These are phyloP conservation scores for Chaetomium sp. DNA, from an alignment of 2,329 filamentous ascomycete genomes.

Conservation along the genomic window DNA sequence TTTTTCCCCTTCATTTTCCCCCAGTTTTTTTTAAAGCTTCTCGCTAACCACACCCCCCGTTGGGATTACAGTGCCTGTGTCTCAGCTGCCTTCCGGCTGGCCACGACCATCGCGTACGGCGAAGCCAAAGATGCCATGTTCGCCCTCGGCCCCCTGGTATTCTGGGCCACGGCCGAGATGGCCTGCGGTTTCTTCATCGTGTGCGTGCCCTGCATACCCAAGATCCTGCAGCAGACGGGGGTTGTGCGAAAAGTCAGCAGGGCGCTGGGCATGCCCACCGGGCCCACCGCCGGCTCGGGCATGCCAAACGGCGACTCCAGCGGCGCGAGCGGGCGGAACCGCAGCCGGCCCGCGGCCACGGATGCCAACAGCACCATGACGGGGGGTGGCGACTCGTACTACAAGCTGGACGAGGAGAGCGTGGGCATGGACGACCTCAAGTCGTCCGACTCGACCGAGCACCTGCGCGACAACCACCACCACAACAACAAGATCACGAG, in stretches of 20 bases:
- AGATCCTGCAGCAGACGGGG: neutral
- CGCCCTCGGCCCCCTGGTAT: neutral
- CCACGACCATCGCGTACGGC: neutral
- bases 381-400: neutral
- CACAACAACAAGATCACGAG: neutral
- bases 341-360: neutral
- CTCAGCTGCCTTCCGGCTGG: neutral
- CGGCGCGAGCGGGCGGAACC: neutral
- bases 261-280: neutral
- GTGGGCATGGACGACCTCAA: neutral
- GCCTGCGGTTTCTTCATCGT: neutral
- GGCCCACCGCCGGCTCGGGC: neutral
- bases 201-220: neutral
- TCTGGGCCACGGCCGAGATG: neutral
- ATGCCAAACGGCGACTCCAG: neutral
- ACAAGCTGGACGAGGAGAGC: neutral
- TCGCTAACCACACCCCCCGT: neutral
- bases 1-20: neutral
- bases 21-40: neutral
- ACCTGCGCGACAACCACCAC: neutral
- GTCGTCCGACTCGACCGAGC: neutral
- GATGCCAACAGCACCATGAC: neutral
- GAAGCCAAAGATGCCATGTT: neutral
- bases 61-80: neutral
- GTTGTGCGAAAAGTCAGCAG: neutral